Evolutionary conservation across 106 monocot genomes (phyloP).

Genomic region (Dioscorea alata): DNA sequence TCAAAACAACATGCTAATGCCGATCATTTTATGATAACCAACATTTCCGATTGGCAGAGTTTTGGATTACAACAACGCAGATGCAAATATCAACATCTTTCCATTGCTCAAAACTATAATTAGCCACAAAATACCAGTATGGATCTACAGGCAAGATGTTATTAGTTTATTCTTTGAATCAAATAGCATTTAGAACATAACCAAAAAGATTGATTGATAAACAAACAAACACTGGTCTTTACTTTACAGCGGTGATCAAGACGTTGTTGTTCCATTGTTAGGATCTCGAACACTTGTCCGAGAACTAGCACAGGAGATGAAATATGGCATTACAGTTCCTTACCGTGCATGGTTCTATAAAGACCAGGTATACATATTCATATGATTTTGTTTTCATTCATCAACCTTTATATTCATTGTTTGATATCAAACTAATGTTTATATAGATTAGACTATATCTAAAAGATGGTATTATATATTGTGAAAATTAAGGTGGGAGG

Average conservation of each 20-base stretch:
- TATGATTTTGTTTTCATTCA: too few relatives aligned
- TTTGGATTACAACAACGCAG: conserved; percentile 50
- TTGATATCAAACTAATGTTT: too few relatives aligned
- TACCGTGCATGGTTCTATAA: conserved; percentile 83
- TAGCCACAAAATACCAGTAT: conserved; percentile 48
- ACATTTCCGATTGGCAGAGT: conserved; percentile 25
- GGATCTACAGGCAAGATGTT: conserved; percentile 61
- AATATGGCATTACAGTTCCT: conserved; percentile 50
- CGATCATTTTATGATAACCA: neutral
- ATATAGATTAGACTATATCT: neutral
- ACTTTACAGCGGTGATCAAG: conserved; percentile 85
- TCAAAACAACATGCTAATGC: neutral
- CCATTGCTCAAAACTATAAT: conserved; percentile 57
- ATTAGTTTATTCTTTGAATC: neutral
- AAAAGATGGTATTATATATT: neutral
- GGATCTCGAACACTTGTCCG: conserved; percentile 75
- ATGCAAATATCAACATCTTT: conserved; percentile 59
- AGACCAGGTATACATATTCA: conserved; percentile 53
- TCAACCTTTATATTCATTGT: too few relatives aligned
- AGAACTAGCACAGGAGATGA: conserved; percentile 67
- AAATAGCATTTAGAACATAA: neutral
- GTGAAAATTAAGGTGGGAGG: conserved; percentile 64
- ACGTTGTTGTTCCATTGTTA: conserved; percentile 79
- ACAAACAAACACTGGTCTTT: neutral
- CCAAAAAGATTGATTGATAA: neutral